phyloP scores from a whole-genome alignment of 1,284 basidiomycete genomes.

The Kalmanozyma brasiliensis region DNA sequence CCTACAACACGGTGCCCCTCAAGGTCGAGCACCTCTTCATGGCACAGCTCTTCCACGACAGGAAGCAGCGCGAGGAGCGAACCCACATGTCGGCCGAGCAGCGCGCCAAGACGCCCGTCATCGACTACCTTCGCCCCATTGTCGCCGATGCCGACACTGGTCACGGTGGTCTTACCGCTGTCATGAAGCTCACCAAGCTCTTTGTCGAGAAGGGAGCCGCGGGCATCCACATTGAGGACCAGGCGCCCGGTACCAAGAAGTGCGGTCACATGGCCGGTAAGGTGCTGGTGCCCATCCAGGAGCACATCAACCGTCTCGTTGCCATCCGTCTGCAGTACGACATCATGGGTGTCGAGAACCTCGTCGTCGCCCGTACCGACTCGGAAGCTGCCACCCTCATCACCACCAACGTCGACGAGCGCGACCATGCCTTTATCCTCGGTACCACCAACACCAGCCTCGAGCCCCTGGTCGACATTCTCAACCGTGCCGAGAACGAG shows the following conservation, averaged over 20 bases:
- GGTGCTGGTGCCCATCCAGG: conserved; percentile 76
- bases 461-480: conserved; percentile 79
- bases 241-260: conserved; percentile 84
- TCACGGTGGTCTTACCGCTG: conserved; percentile 89
- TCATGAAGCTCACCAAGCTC: conserved; percentile 94
- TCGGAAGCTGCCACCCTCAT: conserved; percentile 94
- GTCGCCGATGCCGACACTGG: conserved; percentile 73
- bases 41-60: conserved; percentile 76
- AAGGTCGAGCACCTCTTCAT: conserved; percentile 76
- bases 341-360: conserved; percentile 81
- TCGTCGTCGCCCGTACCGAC: conserved; percentile 80
- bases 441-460: conserved; percentile 82
- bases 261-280: conserved; percentile 78
- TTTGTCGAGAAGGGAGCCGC: conserved; percentile 91
- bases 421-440: conserved; percentile 96
- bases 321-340: conserved; percentile 82
- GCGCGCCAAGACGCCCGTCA: conserved; percentile 68
- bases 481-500: conserved; percentile 82
- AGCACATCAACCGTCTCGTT: conserved; percentile 82
- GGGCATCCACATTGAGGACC: conserved; percentile 90
- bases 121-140: conserved; percentile 70
- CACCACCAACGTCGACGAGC: conserved; percentile 93
- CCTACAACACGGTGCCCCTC: conserved; percentile 75
- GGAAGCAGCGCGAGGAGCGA: conserved; percentile 71
- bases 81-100: conserved; percentile 78